phyloP scores from a whole-genome alignment of 768 basidiomycete genomes.

The Amanita pseudoporphyria region DNA sequence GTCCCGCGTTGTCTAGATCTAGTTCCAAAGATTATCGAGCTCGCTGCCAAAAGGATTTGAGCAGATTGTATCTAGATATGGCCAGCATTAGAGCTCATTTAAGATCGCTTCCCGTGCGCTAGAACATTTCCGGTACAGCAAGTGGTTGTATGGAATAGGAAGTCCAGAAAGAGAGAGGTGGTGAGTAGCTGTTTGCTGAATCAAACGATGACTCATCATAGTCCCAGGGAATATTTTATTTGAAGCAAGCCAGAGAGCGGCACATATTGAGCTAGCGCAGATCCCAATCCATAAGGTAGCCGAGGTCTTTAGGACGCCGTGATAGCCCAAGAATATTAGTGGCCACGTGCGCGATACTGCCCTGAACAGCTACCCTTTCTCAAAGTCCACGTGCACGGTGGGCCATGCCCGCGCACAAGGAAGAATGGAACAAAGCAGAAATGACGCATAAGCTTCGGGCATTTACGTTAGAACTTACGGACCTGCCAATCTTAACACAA shows the following conservation, averaged over 20 bases:
- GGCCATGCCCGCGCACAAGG: too few species aligned
- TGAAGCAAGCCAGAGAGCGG: slow-evolving; percentile 46
- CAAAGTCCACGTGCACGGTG: too few species aligned
- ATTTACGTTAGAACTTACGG: too few species aligned
- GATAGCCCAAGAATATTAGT: slow-evolving; percentile 88
- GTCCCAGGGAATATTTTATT: slow-evolving; percentile 54
- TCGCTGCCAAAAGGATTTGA: slow-evolving; percentile 60
- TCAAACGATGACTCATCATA: slow-evolving; percentile 42
- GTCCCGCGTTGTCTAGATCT: slow-evolving; percentile 38
- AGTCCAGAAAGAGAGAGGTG: slow-evolving; percentile 78
- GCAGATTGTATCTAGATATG: slow-evolving; percentile 84
- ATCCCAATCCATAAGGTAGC: slow-evolving; percentile 81
- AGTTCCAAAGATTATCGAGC: slow-evolving; percentile 55
- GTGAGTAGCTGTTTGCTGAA: slow-evolving; percentile 94
- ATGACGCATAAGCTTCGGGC: too few species aligned
- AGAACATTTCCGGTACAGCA: slow-evolving; percentile 92
- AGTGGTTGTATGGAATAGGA: slow-evolving; percentile 93
- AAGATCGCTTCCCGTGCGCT: slow-evolving; percentile 36
- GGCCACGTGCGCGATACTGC: too few species aligned
- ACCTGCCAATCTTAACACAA: too few species aligned
- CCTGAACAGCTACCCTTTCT: too few species aligned
- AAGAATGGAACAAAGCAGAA: too few species aligned
- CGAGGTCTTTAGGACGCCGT: slow-evolving; percentile 80
- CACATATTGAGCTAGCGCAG: slow-evolving; percentile 25
- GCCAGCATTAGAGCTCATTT: slow-evolving; percentile 60